Evolutionary conservation across 257 asterid genomes (phyloP), one percentile per base, ranked within the genome.

Genomic region (Coffea canephora): DNA sequence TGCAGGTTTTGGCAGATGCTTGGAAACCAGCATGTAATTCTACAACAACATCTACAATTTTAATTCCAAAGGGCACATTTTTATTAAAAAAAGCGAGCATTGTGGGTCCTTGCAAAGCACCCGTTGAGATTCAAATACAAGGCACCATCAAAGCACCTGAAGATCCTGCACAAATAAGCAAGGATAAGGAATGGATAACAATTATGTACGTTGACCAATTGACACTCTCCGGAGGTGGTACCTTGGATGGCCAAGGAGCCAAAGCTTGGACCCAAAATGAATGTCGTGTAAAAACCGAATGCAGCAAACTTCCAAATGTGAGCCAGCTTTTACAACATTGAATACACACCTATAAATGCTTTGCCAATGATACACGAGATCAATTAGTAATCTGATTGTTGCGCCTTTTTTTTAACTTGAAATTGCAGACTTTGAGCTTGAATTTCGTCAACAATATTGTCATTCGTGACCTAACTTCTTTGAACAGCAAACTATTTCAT

Each of bases 161-260:
- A 0, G 91, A 84, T 72, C 77, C 80, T 5, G 14, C 15, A 2
- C 75, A 78, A 34, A 79, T 86, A 14, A 43, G 82, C 77, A 69
- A 78, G 62, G 49, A 69, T 0, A 77, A 57, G 0, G 87, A 83
- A 46, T 91, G 94, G 94, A 12, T 90, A 8, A 85, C 89, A 1
- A 2, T 90, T n/a, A 69, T 84, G 6, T 80, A 89, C 15, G 69
- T 89, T n/a, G 79, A 84, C 39, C 9, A 31, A 25, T 78, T 91
- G 54, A 87, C 90, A 39, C 66, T 91, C 52, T 81, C 84, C 1
- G 95, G 92, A 31, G 83, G 80, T 2, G 93, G 95, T 5, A 71
- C 81, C 8, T 74, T 89, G 18, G 90, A 89, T 50, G 95, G 95
- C 52, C 81, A 67, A 69, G 92, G 93, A 10, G 31, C 75, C 10